Evolutionary conservation across 139 green algal species (phyloP).

Genomic region (Eudorina sp.): DNA sequence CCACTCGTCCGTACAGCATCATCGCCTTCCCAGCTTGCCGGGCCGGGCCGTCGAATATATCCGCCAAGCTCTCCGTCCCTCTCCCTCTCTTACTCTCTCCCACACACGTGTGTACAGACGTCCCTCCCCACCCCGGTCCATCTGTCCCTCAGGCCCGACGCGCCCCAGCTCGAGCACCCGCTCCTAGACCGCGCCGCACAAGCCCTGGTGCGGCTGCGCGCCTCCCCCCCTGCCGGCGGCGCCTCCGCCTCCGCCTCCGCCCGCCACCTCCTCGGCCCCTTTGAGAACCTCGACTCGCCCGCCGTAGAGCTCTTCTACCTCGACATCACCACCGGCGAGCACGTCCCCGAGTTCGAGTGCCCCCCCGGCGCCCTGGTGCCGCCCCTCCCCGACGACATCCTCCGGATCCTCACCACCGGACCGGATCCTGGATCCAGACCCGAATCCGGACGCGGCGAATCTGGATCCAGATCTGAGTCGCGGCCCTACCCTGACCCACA

Average conservation of each 20-base stretch:
- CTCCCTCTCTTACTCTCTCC: not conserved
- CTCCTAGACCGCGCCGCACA: not conserved
- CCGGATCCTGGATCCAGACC: too few species aligned
- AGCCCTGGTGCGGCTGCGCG: not conserved
- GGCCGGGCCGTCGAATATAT: too few species aligned
- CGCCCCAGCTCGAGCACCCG: constrained; percentile 7
- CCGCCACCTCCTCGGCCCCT: not conserved
- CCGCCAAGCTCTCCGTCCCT: too few species aligned
- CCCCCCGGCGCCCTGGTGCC: not conserved
- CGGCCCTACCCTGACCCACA: too few species aligned
- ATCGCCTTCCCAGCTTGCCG: too few species aligned
- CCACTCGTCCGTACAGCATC: too few species aligned
- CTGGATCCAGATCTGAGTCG: too few species aligned
- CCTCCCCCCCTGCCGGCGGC: not conserved
- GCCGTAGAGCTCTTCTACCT: constrained; percentile 32
- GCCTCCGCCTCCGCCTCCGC: not conserved
- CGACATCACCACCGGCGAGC: not conserved
- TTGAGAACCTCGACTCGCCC: constrained; percentile 19
- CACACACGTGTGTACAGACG: not conserved
- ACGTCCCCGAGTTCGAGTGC: not conserved
- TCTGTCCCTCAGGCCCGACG: not conserved
- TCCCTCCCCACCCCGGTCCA: too few species aligned
- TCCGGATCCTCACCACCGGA: not conserved
- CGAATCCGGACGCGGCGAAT: too few species aligned
- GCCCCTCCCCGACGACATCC: not conserved